Evolutionary conservation across 352 stramenopile genomes (phyloP).

Genomic region (Phytopythium aichiense): DNA sequence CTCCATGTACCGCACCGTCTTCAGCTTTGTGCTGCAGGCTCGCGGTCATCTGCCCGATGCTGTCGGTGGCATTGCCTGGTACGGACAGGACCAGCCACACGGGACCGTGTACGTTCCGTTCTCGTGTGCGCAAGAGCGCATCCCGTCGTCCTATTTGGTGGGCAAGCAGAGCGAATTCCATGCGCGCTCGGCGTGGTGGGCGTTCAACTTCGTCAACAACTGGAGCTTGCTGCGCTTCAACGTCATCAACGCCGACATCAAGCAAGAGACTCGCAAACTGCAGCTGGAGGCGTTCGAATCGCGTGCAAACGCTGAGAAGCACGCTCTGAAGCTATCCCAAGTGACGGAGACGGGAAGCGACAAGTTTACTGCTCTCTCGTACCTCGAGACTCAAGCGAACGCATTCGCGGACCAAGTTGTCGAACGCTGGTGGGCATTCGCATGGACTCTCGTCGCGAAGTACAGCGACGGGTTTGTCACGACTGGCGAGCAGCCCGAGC

Average conservation of each 20-base stretch:
- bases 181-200: conserved; percentile 70
- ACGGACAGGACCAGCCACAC: conserved; percentile 56
- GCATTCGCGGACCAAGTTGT: conserved; percentile 53
- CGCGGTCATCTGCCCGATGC: conserved; percentile 29
- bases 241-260: conserved; percentile 60
- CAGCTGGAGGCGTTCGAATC: conserved; percentile 39
- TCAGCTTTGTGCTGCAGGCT: conserved; percentile 74
- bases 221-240: conserved; percentile 78
- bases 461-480: conserved; percentile 73
- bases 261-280: conserved; percentile 23
- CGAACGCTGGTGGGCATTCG: conserved; percentile 53
- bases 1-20: conserved; percentile 88
- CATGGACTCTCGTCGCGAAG: conserved; percentile 65
- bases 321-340: conserved; percentile 7
- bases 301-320: not conserved
- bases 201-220: conserved; percentile 87
- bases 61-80: conserved; percentile 59
- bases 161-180: conserved; percentile 71
- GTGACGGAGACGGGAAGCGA: conserved; percentile 9
- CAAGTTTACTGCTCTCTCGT: conserved; percentile 1
- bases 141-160: conserved; percentile 55
- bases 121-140: conserved; percentile 37
- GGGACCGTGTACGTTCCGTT: conserved; percentile 78
- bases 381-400: conserved; percentile 44
- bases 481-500: conserved; percentile 41